Percentiles rank a stretch among this genome's conserved stretches.
These are phyloP conservation scores for Diaporthe australafricana DNA, from an alignment of 2,329 filamentous ascomycete genomes.

Conservation along the genomic window DNA sequence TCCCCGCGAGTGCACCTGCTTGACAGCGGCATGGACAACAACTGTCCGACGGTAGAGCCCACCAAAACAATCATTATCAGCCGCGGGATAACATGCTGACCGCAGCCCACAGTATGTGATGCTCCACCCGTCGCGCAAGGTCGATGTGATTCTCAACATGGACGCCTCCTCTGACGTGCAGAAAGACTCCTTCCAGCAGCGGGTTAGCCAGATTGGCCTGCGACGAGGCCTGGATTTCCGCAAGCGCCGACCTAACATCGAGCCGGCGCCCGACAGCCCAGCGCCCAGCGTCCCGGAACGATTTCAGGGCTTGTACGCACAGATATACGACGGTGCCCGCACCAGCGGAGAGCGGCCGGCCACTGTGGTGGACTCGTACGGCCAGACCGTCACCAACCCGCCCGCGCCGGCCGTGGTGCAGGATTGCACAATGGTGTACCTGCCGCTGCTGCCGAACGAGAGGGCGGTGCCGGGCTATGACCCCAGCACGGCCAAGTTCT, in stretches of 20 bases:
- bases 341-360: constrained; percentile 16
- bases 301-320: constrained; percentile 16
- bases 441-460: constrained; percentile 29
- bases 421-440: constrained; percentile 22
- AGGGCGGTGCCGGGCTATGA: constrained; percentile 24
- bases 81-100: neutral
- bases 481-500: constrained; percentile 8
- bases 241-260: constrained; percentile 17
- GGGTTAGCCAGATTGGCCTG: constrained; percentile 26
- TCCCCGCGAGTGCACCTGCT: constrained; percentile 27
- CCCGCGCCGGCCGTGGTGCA: neutral
- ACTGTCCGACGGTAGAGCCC: constrained; percentile 22
- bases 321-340: constrained; percentile 27
- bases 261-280: constrained; percentile 3
- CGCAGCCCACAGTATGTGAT: constrained; percentile 5
- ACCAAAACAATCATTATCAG: neutral
- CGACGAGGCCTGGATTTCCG: constrained; percentile 25
- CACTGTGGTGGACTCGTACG: constrained; percentile 33
- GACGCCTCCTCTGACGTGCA: constrained; percentile 31
- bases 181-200: constrained; percentile 17
- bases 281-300: neutral
- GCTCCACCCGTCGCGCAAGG: constrained; percentile 27
- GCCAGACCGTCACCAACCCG: constrained; percentile 16
- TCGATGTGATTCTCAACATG: constrained; percentile 28
- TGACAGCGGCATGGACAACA: constrained; percentile 32